phyloP scores from a whole-genome alignment of 192 early-diverging fungal genomes.

The Rhizoclosmatium sp. region DNA sequence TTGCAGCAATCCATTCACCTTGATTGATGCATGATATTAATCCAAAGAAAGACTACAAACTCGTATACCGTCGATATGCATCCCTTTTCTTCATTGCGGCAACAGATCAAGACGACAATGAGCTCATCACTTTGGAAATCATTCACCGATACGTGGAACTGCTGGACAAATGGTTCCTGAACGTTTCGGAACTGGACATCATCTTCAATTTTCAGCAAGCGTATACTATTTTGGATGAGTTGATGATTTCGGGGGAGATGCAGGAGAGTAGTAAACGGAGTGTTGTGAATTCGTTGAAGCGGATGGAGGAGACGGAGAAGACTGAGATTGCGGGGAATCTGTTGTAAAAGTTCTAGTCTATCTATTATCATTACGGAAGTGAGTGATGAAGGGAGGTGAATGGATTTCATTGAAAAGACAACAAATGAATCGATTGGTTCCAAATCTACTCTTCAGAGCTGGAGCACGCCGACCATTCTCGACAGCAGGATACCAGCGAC shows the following conservation, averaged over 20 bases:
- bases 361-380: too few relatives aligned
- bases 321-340: neutral
- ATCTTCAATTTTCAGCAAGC: slow-evolving; percentile 97
- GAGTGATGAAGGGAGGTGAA: too few relatives aligned
- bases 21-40: too few relatives aligned
- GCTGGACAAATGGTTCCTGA: slow-evolving; percentile 96
- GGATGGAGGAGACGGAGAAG: slow-evolving; percentile 57
- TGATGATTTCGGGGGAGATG: slow-evolving; percentile 83
- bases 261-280: slow-evolving; percentile 89
- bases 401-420: too few relatives aligned
- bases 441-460: too few relatives aligned
- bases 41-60: slow-evolving; percentile 65
- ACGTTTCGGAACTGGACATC: slow-evolving; percentile 95
- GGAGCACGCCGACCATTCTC: too few relatives aligned
- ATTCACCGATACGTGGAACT: slow-evolving; percentile 99
- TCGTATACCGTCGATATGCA: slow-evolving; percentile 91
- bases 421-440: too few relatives aligned
- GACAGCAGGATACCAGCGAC: neutral
- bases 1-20: neutral
- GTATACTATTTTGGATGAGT: slow-evolving; percentile 71
- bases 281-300: slow-evolving; percentile 60
- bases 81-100: slow-evolving; percentile 94
- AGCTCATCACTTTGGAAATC: slow-evolving; percentile 91
- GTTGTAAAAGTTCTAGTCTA: neutral
- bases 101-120: slow-evolving; percentile 91